These are phyloP conservation scores for Barnettozyma salicaria DNA, from an alignment of 805 yeast genomes.

Conservation along the genomic window DNA sequence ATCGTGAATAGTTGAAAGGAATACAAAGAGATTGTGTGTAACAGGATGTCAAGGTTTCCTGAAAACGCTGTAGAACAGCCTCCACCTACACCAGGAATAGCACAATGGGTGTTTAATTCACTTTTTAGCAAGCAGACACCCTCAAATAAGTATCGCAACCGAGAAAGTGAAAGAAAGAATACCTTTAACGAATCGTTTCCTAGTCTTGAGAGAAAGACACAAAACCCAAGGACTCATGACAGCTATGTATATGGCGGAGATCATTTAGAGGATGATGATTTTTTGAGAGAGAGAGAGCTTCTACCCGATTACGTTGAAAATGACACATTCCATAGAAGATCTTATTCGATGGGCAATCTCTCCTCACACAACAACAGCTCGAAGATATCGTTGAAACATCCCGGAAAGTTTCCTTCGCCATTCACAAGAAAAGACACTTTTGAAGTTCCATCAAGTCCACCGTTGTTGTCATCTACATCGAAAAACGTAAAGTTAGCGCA, in stretches of 20 bases:
- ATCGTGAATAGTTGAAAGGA: no score
- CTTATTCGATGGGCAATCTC: conserved; percentile 6
- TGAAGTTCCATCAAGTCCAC: conserved; percentile 6
- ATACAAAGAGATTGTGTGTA: conserved; percentile 1
- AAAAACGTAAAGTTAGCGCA: conserved; percentile 8
- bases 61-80: no score
- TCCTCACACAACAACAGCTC: conserved; percentile 2
- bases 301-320: conserved; percentile 11
- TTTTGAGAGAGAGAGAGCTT: conserved; percentile 18
- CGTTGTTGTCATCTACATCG: conserved; percentile 11
- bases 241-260: no score
- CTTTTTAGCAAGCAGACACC: conserved; percentile 24
- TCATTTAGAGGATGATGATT: no score
- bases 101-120: conserved; percentile 25
- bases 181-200: no score
- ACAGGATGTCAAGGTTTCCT: conserved; percentile 6
- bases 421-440: conserved; percentile 3
- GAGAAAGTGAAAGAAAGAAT: conserved; percentile 2
- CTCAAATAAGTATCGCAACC: conserved; percentile 20
- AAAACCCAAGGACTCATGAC: no score
- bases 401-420: conserved; percentile 27
- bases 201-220: no score
- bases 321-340: conserved; percentile 9
- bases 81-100: conserved; percentile 26
- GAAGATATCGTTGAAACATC: conserved; percentile 12